These are phyloP conservation scores for Fomitiporia mediterranea DNA, from an alignment of 1,284 basidiomycete genomes.

Conservation along the genomic window DNA sequence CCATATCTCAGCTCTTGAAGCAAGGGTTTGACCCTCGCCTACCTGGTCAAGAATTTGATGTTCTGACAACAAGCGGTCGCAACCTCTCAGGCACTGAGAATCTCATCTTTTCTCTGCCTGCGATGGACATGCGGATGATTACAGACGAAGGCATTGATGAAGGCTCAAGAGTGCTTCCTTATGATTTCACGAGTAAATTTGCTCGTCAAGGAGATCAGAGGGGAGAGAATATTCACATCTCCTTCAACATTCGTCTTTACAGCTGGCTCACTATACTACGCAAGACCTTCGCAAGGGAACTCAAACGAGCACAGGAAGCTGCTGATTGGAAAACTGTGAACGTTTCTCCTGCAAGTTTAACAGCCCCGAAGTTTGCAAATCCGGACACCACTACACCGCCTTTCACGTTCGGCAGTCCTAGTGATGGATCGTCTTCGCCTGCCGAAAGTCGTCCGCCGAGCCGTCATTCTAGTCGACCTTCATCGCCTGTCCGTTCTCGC, in stretches of 20 bases:
- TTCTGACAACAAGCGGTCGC: constrained; percentile 13
- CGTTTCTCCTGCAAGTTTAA: constrained; percentile 31
- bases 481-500: constrained; percentile 10
- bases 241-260: constrained; percentile 74
- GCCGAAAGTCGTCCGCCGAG: constrained; percentile 9
- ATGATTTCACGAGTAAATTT: constrained; percentile 73
- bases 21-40: constrained; percentile 38
- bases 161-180: constrained; percentile 42
- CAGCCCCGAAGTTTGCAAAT: constrained; percentile 24
- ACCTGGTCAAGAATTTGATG: constrained; percentile 17
- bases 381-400: constrained; percentile 18
- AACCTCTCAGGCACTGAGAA: constrained; percentile 60
- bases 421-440: constrained; percentile 8
- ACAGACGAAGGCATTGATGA: constrained; percentile 54
- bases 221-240: constrained; percentile 75
- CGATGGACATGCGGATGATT: constrained; percentile 74
- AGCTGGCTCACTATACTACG: constrained; percentile 73
- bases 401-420: constrained; percentile 6
- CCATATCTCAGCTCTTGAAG: constrained; percentile 65
- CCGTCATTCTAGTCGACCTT: constrained; percentile 11
- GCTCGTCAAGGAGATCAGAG: constrained; percentile 45
- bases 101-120: constrained; percentile 70
- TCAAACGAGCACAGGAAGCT: constrained; percentile 63
- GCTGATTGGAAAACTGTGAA: constrained; percentile 43
- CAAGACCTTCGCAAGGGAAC: constrained; percentile 67